These are phyloP conservation scores for Cercospora nicotianae DNA, from an alignment of 2,329 filamentous ascomycete genomes.

Conservation along the genomic window DNA sequence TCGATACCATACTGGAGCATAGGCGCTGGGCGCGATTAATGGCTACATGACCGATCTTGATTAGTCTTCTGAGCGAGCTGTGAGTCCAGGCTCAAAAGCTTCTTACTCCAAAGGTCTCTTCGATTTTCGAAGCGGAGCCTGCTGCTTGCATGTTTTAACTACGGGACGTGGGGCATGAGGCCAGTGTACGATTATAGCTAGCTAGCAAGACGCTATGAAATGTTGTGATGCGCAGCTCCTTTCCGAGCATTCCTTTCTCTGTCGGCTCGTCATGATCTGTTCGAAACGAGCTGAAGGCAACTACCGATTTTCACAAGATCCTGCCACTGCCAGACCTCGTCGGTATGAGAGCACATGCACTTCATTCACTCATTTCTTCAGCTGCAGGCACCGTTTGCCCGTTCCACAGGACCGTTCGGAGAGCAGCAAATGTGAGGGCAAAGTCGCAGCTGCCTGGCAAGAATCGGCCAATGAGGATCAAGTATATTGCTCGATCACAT, in stretches of 20 bases:
- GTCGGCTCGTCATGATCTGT: neutral
- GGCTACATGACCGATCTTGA: slow-evolving; percentile 7
- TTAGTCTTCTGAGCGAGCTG: slow-evolving; percentile 4
- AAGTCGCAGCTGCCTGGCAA: neutral
- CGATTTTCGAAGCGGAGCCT: neutral
- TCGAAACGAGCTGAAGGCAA: neutral
- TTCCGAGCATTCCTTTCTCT: neutral
- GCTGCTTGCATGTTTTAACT: slow-evolving; percentile 7
- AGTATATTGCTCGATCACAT: neutral
- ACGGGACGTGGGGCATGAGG: slow-evolving; percentile 8
- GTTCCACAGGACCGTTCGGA: neutral
- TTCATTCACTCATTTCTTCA: neutral
- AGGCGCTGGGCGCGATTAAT: slow-evolving; percentile 11
- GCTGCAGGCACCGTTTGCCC: neutral
- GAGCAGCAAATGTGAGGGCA: neutral
- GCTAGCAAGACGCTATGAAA: slow-evolving; percentile 9
- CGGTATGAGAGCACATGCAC: neutral
- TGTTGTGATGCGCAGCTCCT: slow-evolving; percentile 9
- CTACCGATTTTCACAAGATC: neutral
- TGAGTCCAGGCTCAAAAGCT: neutral
- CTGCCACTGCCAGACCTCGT: neutral
- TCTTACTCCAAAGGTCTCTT: slow-evolving; percentile 3
- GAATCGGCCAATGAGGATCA: neutral
- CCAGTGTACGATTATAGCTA: slow-evolving; percentile 15
- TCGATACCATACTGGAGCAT: slow-evolving; percentile 4